phyloP scores from a whole-genome alignment of 257 asterid genomes.

The Penstemon eatonii region DNA sequence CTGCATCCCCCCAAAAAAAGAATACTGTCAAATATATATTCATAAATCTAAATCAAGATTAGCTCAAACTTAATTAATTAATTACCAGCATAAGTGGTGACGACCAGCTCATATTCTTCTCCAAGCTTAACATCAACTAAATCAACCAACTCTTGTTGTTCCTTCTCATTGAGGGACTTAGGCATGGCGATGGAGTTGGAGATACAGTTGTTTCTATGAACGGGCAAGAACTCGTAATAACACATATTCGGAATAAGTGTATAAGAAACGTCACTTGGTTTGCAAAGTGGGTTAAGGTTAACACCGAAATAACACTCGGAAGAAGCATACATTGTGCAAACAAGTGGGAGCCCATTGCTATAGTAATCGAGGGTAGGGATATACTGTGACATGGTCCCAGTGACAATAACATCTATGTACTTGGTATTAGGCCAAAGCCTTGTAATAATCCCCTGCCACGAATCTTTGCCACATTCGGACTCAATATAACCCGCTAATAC shows the following conservation, averaged over 20 bases:
- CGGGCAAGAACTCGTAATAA: constrained; percentile 82
- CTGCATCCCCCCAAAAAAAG: constrained; percentile 29
- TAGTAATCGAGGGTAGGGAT: constrained; percentile 83
- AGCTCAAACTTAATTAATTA: not conserved
- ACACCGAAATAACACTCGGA: constrained; percentile 93
- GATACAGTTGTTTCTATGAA: constrained; percentile 44
- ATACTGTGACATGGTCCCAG: constrained; percentile 95
- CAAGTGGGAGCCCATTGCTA: constrained; percentile 81
- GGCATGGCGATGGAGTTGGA: constrained; percentile 41
- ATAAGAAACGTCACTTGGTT: constrained; percentile 75
- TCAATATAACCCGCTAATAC: constrained; percentile 61
- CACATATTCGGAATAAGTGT: constrained; percentile 86
- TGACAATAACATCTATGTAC: constrained; percentile 83
- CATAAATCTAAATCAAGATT: not conserved
- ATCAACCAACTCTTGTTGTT: constrained; percentile 65
- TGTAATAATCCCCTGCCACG: constrained; percentile 81
- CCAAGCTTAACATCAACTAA: constrained; percentile 77
- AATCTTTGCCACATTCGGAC: constrained; percentile 50
- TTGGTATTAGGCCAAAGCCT: constrained; percentile 89
- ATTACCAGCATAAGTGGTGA: constrained; percentile 89
- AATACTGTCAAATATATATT: not conserved
- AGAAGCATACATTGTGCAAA: constrained; percentile 92
- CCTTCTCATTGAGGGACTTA: constrained; percentile 57
- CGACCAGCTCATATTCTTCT: constrained; percentile 83
- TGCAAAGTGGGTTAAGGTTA: constrained; percentile 78